Conservation (phyloP, 257 asterid genomes). For the Penstemon barbatus region DNA sequence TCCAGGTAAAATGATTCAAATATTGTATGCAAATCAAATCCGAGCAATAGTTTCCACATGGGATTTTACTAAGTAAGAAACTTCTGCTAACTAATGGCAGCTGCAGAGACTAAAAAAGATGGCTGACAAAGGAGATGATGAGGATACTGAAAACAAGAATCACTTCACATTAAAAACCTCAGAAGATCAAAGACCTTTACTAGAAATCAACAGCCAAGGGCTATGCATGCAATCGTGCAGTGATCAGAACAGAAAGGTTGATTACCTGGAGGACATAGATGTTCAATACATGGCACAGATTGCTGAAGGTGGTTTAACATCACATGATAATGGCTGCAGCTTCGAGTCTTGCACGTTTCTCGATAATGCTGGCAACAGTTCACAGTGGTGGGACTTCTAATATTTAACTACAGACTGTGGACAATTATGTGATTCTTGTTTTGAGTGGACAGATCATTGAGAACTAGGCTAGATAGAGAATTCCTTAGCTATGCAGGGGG, state of each 20-base stretch:
- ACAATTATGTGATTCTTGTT: neutral
- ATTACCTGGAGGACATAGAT: slow-evolving; percentile 43
- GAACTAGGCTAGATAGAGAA: slow-evolving; percentile 13
- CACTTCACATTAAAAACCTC: slow-evolving; percentile 26
- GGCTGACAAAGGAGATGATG: slow-evolving; percentile 28
- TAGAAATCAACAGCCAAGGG: slow-evolving; percentile 31
- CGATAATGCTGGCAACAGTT: slow-evolving; percentile 32
- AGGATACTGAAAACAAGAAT: slow-evolving; percentile 33
- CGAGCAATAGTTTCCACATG: neutral
- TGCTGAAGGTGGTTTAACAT: slow-evolving; percentile 39
- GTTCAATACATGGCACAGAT: slow-evolving; percentile 37
- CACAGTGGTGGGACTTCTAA: slow-evolving; percentile 27
- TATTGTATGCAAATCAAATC: neutral
- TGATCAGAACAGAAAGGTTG: slow-evolving; percentile 28
- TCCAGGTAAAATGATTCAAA: slow-evolving; percentile 49
- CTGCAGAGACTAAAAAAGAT: slow-evolving; percentile 50
- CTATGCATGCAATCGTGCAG: slow-evolving; percentile 30
- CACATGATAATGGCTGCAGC: slow-evolving; percentile 44
- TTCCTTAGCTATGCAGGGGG: neutral
- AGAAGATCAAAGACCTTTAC: slow-evolving; percentile 29
- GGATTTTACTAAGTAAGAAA: neutral
- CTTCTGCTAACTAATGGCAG: slow-evolving; percentile 41
- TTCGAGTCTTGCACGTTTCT: slow-evolving; percentile 48
- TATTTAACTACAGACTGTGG: neutral
- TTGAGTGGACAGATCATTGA: neutral